Conservation (phyloP, 768 basidiomycete species). For the Exsudoporus frostii region DNA sequence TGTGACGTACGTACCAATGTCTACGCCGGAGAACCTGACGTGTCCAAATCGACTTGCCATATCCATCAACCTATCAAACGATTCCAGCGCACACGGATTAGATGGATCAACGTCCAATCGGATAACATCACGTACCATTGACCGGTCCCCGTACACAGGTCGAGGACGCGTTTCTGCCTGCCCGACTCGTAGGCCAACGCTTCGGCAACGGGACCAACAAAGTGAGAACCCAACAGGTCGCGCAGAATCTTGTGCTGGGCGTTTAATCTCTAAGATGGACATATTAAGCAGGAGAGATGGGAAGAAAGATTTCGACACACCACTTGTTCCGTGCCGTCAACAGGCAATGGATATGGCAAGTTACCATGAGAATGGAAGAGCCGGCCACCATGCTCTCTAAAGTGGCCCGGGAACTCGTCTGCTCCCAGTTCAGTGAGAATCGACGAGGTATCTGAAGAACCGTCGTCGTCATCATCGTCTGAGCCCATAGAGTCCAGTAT, state of each 20-base stretch:
- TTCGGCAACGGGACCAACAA: conserved; percentile 56
- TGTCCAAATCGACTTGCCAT: conserved; percentile 66
- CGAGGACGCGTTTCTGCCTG: conserved; percentile 54
- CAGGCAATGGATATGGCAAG: conserved; percentile 70
- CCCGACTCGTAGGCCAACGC: conserved; percentile 41
- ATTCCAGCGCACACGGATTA: conserved; percentile 13
- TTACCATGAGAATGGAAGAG: conserved; percentile 65
- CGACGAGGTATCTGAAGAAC: conserved; percentile 41
- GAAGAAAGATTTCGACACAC: conserved; percentile 37
- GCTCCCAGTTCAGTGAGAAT: conserved; percentile 43
- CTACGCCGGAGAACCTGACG: conserved; percentile 65
- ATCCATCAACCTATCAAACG: conserved; percentile 60
- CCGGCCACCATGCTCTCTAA: conserved; percentile 53
- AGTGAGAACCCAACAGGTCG: conserved; percentile 52
- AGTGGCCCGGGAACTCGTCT: conserved; percentile 60
- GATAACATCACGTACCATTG: conserved; percentile 50
- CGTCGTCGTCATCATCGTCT: conserved; percentile 35
- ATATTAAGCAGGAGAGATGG: neutral
- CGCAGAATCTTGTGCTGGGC: conserved; percentile 48
- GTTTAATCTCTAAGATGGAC: conserved; percentile 46
- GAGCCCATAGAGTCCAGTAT: conserved; percentile 7
- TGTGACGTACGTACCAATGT: conserved; percentile 57
- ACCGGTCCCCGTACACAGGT: conserved; percentile 77
- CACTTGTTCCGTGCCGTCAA: conserved; percentile 65
- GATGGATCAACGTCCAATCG: conserved; percentile 15